Percentiles rank a stretch among this genome's conserved stretches.
These are phyloP conservation scores for Knufia fluminis DNA, from an alignment of 2,329 filamentous ascomycete species.

Conservation along the genomic window DNA sequence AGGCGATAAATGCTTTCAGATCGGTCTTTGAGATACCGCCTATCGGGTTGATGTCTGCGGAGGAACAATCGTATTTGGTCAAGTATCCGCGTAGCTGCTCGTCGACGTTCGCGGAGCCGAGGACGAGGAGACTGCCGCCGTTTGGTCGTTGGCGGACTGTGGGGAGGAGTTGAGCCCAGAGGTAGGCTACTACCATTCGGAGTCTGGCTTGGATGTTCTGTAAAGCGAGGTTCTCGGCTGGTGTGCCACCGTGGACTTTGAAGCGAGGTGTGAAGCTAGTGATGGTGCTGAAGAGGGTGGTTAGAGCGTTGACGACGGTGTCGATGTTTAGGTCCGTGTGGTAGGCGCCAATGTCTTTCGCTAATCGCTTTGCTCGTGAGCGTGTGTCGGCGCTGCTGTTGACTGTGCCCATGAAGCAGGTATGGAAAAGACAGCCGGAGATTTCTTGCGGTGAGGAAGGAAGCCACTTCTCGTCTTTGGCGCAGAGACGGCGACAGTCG, in stretches of 20 bases:
- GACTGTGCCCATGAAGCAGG: constrained; percentile 61
- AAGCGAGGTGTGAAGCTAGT: constrained; percentile 54
- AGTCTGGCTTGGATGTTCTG: constrained; percentile 58
- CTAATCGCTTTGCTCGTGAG: constrained; percentile 53
- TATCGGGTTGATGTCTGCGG: constrained; percentile 42
- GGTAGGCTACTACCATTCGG: constrained; percentile 58
- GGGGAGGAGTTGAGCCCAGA: constrained; percentile 55
- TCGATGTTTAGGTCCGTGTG: constrained; percentile 70
- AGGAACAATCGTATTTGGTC: constrained; percentile 60
- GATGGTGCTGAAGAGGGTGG: constrained; percentile 48
- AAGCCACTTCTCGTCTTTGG: constrained; percentile 38
- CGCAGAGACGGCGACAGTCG: constrained; percentile 44
- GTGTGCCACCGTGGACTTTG: constrained; percentile 55
- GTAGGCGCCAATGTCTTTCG: constrained; percentile 41
- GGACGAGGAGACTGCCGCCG: constrained; percentile 52
- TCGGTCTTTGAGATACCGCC: constrained; percentile 55
- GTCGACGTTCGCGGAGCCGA: constrained; percentile 60
- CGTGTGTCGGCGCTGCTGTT: constrained; percentile 60
- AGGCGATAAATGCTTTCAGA: constrained; percentile 62
- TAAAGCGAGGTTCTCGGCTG: constrained; percentile 54
- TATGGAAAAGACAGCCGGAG: constrained; percentile 51
- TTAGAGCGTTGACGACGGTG: constrained; percentile 41
- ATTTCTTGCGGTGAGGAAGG: constrained; percentile 53
- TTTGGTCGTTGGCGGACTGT: constrained; percentile 48
- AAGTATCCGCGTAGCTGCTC: constrained; percentile 43